Evolutionary conservation across 2,329 filamentous ascomycete species (phyloP), one percentile per base, ranked within the genome.

Genomic region (Teratosphaeriaceae sp.): DNA sequence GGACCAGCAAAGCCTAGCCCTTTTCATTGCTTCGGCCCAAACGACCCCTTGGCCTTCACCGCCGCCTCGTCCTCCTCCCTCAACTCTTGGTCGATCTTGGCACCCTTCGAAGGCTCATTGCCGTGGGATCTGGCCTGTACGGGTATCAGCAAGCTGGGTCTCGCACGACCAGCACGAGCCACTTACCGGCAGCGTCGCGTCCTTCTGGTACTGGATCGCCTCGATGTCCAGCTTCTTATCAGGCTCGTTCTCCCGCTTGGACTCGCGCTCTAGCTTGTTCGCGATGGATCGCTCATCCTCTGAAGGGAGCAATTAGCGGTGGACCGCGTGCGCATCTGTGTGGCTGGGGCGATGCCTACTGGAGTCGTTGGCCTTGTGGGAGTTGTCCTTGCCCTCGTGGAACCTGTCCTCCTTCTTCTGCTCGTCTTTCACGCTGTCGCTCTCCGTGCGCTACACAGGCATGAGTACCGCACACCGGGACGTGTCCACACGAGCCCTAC

Each of bases 241-340:
- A 7, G 39, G 15, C 21, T 70, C 66, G 20, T 73, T 54, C 40
- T 74, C 68, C 2, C 67, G 65, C 57, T 73, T 75, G 64, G 75
- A 72, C 58, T 82, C 82, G 15, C 77, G 76, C 19, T 72, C 82
- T 21, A 86, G 69, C 56, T 80, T 80, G 72, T 87, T 87, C 63
- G 79, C 78, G 41, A 87, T 85, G 33, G 80, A 72, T 58, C 82
- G 75, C 64, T 85, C 69, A 54, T 87, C 82, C 75, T 87, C 81
- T 79, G 50, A 8, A 39, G 3, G 3, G 29, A 23, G 33, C 36
- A 39, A 12, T 24, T 9, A 16, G 35, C 15, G 15, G n/a, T 6
- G 3, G 13, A 15, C 6, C n/a, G 15, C 19, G n/a, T 15, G 15
- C 6, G 4, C 24, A n/a, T 8, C 6, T 19, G 5, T 21, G 22